Percentiles rank a stretch among this genome's conserved stretches.
phyloP scores from a whole-genome alignment of 345 rosid species.

The Trapa bicornis region DNA sequence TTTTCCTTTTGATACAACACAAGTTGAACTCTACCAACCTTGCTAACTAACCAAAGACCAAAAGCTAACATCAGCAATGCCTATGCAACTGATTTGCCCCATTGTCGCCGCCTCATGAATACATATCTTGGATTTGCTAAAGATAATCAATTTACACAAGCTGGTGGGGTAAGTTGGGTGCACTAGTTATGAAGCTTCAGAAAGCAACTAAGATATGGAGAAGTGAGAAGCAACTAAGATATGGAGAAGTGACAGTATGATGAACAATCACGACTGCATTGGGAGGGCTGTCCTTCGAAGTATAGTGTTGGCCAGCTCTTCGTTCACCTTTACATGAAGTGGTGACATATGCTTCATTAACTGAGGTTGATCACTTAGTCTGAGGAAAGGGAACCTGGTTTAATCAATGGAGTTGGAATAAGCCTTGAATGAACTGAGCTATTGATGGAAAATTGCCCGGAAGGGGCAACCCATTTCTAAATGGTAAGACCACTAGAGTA shows the following conservation, averaged over 20 bases:
- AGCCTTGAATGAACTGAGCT: background rate
- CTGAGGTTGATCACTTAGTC: slow-evolving; percentile 43
- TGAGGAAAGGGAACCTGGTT: slow-evolving; percentile 16
- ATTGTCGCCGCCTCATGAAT: background rate
- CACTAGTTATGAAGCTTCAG: background rate
- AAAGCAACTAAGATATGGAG: too few species aligned
- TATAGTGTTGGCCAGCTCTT: slow-evolving; percentile 35
- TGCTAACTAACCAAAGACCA: background rate
- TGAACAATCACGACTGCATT: slow-evolving; percentile 21
- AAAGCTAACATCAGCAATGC: background rate
- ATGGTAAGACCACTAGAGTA: background rate
- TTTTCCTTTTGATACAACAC: background rate
- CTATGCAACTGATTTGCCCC: background rate
- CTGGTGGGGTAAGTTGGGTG: background rate
- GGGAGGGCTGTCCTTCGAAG: slow-evolving; percentile 19
- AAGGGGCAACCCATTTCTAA: background rate
- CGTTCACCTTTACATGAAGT: slow-evolving; percentile 41
- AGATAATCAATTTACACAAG: background rate
- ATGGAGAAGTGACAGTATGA: background rate
- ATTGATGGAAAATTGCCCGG: background rate
- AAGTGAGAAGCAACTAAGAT: background rate
- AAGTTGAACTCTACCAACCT: background rate
- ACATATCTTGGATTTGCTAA: background rate
- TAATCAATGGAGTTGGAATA: background rate
- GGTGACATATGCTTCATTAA: slow-evolving; percentile 68